These are phyloP conservation scores for Solanum medicagineum DNA, from an alignment of 257 asterid genomes.

Conservation along the genomic window DNA sequence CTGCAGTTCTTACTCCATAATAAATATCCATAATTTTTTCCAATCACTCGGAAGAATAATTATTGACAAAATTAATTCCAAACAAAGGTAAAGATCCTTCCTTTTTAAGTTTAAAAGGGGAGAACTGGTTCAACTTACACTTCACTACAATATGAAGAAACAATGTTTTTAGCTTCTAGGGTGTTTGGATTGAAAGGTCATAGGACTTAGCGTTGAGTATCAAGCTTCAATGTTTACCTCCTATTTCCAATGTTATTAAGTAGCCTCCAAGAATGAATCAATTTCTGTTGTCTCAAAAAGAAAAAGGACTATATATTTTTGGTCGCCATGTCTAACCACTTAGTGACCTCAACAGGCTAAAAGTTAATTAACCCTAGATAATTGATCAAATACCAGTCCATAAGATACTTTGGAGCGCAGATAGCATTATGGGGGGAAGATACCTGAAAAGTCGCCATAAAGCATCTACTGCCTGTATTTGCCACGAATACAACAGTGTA, in stretches of 20 bases:
- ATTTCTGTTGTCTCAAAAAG: neutral
- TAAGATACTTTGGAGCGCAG: neutral
- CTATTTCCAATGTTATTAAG: neutral
- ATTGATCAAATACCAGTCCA: neutral
- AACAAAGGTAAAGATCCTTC: neutral
- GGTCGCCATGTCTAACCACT: neutral
- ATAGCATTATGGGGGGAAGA: neutral
- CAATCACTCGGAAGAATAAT: neutral
- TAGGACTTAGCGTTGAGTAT: neutral
- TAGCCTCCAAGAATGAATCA: neutral
- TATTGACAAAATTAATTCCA: neutral
- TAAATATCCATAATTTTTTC: neutral
- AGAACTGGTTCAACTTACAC: neutral
- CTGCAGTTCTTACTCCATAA: neutral
- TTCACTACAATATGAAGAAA: neutral
- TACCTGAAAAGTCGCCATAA: conserved; percentile 98
- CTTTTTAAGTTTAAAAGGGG: neutral
- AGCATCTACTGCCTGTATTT: conserved; percentile 74
- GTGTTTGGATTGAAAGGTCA: neutral
- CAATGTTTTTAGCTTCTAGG: neutral
- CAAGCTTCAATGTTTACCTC: neutral
- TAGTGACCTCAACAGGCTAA: neutral
- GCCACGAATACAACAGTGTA: conserved; percentile 63
- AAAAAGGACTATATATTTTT: neutral
- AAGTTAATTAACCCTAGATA: neutral